Evolutionary conservation across 371 early-diverging fungal species (phyloP).

Genomic region (Agmasoma carcini): DNA sequence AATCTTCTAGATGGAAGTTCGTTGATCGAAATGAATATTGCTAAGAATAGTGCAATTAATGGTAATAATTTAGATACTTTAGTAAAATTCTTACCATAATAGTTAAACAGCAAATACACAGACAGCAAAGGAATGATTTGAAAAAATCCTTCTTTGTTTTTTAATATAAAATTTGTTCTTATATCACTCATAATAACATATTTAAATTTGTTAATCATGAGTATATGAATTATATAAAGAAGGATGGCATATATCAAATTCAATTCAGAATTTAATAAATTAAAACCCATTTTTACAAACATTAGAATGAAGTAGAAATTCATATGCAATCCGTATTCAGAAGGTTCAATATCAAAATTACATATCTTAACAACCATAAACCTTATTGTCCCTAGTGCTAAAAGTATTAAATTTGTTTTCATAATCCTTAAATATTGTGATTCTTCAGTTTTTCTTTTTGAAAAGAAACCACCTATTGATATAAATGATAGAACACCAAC

Average conservation of each 20-base stretch:
- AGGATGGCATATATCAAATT: not conserved
- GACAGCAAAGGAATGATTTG: constrained; percentile 38
- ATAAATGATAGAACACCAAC: constrained; percentile 50
- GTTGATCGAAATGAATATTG: no score
- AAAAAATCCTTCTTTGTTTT: constrained; percentile 49
- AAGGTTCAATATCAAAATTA: constrained; percentile 42
- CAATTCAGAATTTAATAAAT: constrained; percentile 3
- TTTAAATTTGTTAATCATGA: not conserved
- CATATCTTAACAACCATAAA: constrained; percentile 21
- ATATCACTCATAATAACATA: constrained; percentile 1
- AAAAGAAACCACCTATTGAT: constrained; percentile 39
- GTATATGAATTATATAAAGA: not conserved
- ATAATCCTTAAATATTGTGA: no score
- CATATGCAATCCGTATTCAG: constrained; percentile 49
- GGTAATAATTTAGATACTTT: no score
- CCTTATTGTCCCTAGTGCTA: constrained; percentile 43
- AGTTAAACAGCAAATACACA: no score
- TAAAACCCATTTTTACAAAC: constrained; percentile 19
- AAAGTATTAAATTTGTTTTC: constrained; percentile 18
- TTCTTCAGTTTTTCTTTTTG: not conserved
- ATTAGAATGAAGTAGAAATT: constrained; percentile 53
- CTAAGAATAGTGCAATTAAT: no score
- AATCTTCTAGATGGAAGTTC: no score
- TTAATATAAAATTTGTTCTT: constrained; percentile 25
- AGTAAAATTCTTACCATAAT: no score